phyloP scores from a whole-genome alignment of 1,139 yeast genomes.

The Zhuliangozyma blackwelliae region DNA sequence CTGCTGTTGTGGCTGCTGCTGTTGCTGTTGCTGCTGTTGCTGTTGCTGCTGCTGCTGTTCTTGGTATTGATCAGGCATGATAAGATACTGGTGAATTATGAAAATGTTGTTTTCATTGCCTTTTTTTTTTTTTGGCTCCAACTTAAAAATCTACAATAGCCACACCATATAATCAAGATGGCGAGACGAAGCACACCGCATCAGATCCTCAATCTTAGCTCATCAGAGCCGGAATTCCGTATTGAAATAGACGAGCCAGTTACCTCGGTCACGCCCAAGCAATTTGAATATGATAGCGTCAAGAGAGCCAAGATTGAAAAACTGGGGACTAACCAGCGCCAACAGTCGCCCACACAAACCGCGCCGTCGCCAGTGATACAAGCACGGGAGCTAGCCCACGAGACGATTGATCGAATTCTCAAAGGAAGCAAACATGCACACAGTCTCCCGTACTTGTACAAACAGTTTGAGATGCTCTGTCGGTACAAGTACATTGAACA shows the following conservation, averaged over 20 bases:
- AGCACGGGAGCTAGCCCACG: slow-evolving; percentile 2
- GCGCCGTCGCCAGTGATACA: too few species aligned
- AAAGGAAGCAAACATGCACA: slow-evolving; percentile 13
- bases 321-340: neutral
- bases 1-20: neutral
- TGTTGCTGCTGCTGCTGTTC: too few species aligned
- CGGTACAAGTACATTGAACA: slow-evolving; percentile 30
- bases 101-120: neutral
- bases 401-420: slow-evolving; percentile 18
- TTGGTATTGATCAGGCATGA: too few species aligned
- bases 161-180: neutral
- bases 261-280: too few species aligned
- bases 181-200: neutral
- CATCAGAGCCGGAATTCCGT: neutral
- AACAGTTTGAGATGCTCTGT: slow-evolving; percentile 31
- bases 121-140: slow-evolving; percentile 1
- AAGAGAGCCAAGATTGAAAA: neutral
- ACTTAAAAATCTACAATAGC: too few species aligned
- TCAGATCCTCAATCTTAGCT: neutral
- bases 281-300: too few species aligned
- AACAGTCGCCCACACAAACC: too few species aligned
- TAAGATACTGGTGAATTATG: too few species aligned
- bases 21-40: too few species aligned
- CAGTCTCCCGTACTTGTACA: slow-evolving; percentile 26
- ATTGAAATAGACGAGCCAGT: too few species aligned